Base-by-base conservation (phyloP, 805 yeast genomes). In the Pichia manshurica region DNA sequence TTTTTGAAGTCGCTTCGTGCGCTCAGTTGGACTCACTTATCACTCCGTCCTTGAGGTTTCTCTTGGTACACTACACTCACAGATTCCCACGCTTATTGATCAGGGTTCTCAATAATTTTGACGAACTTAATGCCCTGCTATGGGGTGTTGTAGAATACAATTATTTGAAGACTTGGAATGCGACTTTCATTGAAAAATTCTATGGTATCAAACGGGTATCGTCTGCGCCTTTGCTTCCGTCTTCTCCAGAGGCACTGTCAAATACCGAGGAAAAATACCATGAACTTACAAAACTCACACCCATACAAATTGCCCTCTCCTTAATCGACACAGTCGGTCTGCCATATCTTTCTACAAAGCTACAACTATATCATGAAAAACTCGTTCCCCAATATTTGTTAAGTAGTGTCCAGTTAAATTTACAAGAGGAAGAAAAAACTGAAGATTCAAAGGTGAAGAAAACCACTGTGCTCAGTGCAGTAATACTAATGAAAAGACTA, bases 171-270 rank as follows among this genome's bases (percentile, higher is more conserved):
- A 71, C 72, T 42, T 86, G 93, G 87, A 90, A 87, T 57, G 79
- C 95, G 0, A 79, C 93, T 2, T 87, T 91, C 58, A 87, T 95
- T 0, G 97, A 91, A 63, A 85, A 86, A 60, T 91, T 91, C 61
- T 91, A 91, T 60, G 98, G 97, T 2, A 66, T 91, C 53, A 88
- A 88, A 59, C 71, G 95, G 42, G 75, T 76, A 25, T 34, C 36
- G 20, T 29, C 52, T 13, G 36, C 47, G 21, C 42, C 37, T 25
- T 32, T 46, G 12, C 35, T 19, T n/a, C 33, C 45, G n/a, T 3
- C 17, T 19, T 34, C 45, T 5, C 10, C 33, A 6, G 10, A n/a
- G 17, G 13, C 4, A 32, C 8, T 20, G 13, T 6, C 25, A 2
- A 21, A 9, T 9, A 31, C 22, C 10, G 40, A 51, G 2, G 13